Evolutionary conservation across 352 stramenopile species (phyloP).

Genomic region (Phytopythium sindhum): DNA sequence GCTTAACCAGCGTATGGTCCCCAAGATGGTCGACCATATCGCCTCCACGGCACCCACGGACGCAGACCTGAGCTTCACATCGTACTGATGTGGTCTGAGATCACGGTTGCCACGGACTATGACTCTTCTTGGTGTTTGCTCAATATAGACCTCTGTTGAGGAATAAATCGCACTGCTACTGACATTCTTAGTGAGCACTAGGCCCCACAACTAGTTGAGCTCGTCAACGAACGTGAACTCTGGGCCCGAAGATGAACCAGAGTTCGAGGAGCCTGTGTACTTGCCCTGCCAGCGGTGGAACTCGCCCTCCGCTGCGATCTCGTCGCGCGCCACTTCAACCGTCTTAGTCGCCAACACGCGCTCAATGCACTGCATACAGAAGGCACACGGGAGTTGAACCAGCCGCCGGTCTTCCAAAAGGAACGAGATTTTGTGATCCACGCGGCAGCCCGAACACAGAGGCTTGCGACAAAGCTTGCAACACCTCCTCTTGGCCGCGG

Average conservation of each 20-base stretch:
- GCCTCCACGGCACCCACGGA: constrained; percentile 34
- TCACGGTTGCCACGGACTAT: not conserved
- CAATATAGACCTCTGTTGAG: not conserved
- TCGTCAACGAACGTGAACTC: constrained; percentile 6
- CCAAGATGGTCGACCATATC: constrained; percentile 64
- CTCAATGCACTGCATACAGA: constrained; percentile 29
- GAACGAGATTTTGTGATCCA: constrained; percentile 39
- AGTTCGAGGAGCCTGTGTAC: constrained; percentile 3
- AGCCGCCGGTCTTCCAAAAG: constrained; percentile 20
- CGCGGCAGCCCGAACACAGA: constrained; percentile 42
- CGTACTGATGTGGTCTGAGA: constrained; percentile 13
- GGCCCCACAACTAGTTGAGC: constrained; percentile 5
- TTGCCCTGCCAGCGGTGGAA: constrained; percentile 8
- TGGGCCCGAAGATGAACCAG: not conserved
- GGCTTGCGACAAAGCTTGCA: constrained; percentile 42
- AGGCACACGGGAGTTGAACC: constrained; percentile 22
- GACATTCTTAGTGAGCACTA: too few species aligned
- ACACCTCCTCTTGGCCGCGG: constrained; percentile 4
- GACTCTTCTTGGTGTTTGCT: too few species aligned
- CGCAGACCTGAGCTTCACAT: constrained; percentile 53
- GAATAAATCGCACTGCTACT: not conserved
- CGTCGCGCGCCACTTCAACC: constrained; percentile 19
- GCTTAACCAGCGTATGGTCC: constrained; percentile 71
- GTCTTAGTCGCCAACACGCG: constrained; percentile 18
- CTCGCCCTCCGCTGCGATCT: constrained; percentile 15